Percentiles rank a stretch among this genome's conserved stretches.
phyloP scores from a whole-genome alignment of 257 asterid species.

The Fraxinus quadrangulata region DNA sequence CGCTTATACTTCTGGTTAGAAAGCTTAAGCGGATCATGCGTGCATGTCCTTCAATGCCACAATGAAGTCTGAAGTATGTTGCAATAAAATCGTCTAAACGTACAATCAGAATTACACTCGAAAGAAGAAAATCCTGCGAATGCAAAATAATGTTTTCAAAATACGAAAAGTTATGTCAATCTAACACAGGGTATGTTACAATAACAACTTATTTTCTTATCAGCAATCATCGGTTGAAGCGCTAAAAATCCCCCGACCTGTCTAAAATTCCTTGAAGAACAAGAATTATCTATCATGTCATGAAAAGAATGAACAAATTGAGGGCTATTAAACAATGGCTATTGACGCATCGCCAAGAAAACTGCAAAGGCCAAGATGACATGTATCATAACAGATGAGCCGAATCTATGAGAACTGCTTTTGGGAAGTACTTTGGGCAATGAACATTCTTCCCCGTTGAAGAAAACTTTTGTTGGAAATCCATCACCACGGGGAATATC shows the following conservation, averaged over 20 bases:
- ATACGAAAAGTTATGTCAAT: slow-evolving; percentile 18
- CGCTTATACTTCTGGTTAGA: no score
- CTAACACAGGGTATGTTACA: slow-evolving; percentile 40
- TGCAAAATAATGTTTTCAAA: slow-evolving; percentile 25
- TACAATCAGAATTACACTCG: no score
- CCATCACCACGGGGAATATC: slow-evolving; percentile 76
- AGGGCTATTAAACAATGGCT: slow-evolving; percentile 25
- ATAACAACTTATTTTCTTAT: slow-evolving; percentile 14
- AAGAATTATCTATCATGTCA: slow-evolving; percentile 15
- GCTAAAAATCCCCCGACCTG: slow-evolving; percentile 10
- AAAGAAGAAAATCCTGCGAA: neutral
- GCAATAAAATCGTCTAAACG: no score
- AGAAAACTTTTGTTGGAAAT: slow-evolving; percentile 78
- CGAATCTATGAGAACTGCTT: slow-evolving; percentile 39
- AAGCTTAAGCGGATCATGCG: no score
- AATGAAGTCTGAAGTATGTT: no score
- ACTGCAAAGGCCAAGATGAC: slow-evolving; percentile 29
- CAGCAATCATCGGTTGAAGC: slow-evolving; percentile 15
- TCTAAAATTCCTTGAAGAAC: slow-evolving; percentile 16
- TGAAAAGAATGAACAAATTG: slow-evolving; percentile 72
- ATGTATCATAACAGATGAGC: slow-evolving; percentile 29
- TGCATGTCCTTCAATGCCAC: no score
- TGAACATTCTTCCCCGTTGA: slow-evolving; percentile 94
- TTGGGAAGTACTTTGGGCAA: slow-evolving; percentile 61
- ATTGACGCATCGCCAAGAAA: slow-evolving; percentile 45